Percentiles rank a stretch among this genome's conserved stretches.
Conservation (phyloP, 2,329 filamentous ascomycete genomes). For the Emydomyces testavorans region DNA sequence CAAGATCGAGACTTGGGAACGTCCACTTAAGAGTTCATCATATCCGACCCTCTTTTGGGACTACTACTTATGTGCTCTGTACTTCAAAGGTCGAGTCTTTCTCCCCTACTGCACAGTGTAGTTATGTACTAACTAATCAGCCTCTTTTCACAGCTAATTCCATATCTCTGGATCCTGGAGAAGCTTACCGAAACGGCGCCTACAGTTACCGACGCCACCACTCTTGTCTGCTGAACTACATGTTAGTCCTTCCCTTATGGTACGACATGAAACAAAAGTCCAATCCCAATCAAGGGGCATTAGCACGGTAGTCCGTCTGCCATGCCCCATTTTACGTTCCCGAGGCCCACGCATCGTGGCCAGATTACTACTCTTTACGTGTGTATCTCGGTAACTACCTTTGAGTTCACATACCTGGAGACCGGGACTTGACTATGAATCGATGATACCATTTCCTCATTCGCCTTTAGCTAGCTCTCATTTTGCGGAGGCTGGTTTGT, state of each 20-base stretch:
- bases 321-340: background rate
- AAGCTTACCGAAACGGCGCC: slow-evolving; percentile 1
- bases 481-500: background rate
- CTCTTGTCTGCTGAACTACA: background rate
- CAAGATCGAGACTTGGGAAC: background rate
- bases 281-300: slow-evolving; percentile 1
- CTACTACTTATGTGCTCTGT: no score
- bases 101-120: background rate
- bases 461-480: no score
- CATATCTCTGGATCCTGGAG: slow-evolving; percentile 7
- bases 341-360: background rate
- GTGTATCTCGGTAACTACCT: background rate
- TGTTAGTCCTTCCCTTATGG: background rate
- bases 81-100: background rate
- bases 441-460: background rate
- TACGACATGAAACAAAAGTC: no score
- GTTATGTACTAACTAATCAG: no score
- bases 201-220: slow-evolving; percentile 7
- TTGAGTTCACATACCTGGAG: background rate
- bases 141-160: background rate
- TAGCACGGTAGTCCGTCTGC: slow-evolving; percentile 1
- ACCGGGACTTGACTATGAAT: background rate
- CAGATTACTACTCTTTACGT: background rate
- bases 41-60: background rate
- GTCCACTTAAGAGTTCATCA: background rate